phyloP scores from a whole-genome alignment of 2,329 filamentous ascomycete genomes.

The Aspergillus sp. region DNA sequence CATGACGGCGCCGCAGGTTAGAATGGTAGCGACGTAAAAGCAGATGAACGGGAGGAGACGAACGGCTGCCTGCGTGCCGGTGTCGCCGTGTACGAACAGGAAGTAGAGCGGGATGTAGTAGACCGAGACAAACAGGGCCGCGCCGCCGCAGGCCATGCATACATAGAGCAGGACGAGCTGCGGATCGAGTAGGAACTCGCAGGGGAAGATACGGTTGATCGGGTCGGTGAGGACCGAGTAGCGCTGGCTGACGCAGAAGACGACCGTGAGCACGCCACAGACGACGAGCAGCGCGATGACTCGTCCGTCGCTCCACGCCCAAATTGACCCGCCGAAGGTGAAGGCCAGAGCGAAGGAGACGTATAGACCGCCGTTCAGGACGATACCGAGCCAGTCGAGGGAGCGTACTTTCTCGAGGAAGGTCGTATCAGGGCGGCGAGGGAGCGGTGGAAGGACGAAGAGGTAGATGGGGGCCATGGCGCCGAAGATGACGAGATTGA shows the following conservation, averaged over 20 bases:
- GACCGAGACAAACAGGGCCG: slow-evolving; percentile 36
- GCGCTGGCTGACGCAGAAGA: slow-evolving; percentile 50
- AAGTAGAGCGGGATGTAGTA: slow-evolving; percentile 59
- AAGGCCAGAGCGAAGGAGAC: slow-evolving; percentile 48
- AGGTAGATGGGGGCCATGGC: slow-evolving; percentile 43
- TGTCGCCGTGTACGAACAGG: slow-evolving; percentile 50
- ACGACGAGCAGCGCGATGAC: slow-evolving; percentile 51
- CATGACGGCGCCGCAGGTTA: slow-evolving; percentile 25
- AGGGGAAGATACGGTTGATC: slow-evolving; percentile 49
- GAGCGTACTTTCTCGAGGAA: slow-evolving; percentile 4
- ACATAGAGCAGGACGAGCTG: slow-evolving; percentile 46
- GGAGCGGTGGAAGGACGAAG: slow-evolving; percentile 38
- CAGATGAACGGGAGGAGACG: slow-evolving; percentile 30
- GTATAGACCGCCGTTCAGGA: slow-evolving; percentile 44
- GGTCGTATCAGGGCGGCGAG: slow-evolving; percentile 19
- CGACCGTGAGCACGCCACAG: slow-evolving; percentile 44
- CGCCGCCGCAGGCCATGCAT: slow-evolving; percentile 26
- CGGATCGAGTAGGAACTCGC: slow-evolving; percentile 42
- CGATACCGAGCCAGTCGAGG: slow-evolving; percentile 43
- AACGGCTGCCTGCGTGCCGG: slow-evolving; percentile 28
- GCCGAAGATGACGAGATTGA: slow-evolving; percentile 53
- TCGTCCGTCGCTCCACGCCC: slow-evolving; percentile 46
- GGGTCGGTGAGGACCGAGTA: slow-evolving; percentile 43
- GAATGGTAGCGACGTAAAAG: slow-evolving; percentile 19
- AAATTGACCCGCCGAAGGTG: slow-evolving; percentile 50